These are phyloP conservation scores for Candida ortonii DNA, from an alignment of 805 yeast genomes.

Conservation along the genomic window DNA sequence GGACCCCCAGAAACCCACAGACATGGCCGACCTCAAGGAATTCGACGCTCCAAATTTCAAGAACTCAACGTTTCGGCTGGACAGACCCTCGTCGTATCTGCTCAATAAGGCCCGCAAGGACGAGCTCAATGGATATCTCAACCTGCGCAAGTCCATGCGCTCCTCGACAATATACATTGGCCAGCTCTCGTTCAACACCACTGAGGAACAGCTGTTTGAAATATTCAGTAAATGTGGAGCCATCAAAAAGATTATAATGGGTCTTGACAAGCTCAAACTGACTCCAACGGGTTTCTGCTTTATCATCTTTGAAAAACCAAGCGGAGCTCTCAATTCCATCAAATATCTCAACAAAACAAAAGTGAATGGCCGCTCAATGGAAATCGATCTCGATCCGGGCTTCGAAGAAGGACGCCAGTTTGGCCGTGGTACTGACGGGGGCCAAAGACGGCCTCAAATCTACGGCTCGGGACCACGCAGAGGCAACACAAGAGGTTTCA, in stretches of 20 bases:
- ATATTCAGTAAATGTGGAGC: constrained; percentile 79
- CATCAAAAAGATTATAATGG: constrained; percentile 84
- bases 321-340: constrained; percentile 77
- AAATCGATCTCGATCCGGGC: constrained; percentile 94
- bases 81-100: constrained; percentile 68
- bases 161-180: constrained; percentile 89
- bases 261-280: constrained; percentile 81
- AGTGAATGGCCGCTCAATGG: constrained; percentile 76
- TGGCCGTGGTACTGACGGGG: constrained; percentile 91
- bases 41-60: constrained; percentile 54
- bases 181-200: constrained; percentile 81
- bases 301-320: constrained; percentile 66
- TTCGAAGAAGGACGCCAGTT: constrained; percentile 93
- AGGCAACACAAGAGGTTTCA: constrained; percentile 11
- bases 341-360: constrained; percentile 79
- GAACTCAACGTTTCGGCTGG: constrained; percentile 65
- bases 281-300: constrained; percentile 98
- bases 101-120: constrained; percentile 61
- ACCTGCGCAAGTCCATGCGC: constrained; percentile 60
- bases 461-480: constrained; percentile 26
- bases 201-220: constrained; percentile 93
- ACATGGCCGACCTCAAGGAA: constrained; percentile 34
- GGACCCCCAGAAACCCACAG: neutral
- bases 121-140: constrained; percentile 51
- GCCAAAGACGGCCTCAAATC: constrained; percentile 53